Evolutionary conservation across 2,329 filamentous ascomycete species (phyloP), one percentile per base, ranked within the genome.

Genomic region (Arthrobotrys sinensis): DNA sequence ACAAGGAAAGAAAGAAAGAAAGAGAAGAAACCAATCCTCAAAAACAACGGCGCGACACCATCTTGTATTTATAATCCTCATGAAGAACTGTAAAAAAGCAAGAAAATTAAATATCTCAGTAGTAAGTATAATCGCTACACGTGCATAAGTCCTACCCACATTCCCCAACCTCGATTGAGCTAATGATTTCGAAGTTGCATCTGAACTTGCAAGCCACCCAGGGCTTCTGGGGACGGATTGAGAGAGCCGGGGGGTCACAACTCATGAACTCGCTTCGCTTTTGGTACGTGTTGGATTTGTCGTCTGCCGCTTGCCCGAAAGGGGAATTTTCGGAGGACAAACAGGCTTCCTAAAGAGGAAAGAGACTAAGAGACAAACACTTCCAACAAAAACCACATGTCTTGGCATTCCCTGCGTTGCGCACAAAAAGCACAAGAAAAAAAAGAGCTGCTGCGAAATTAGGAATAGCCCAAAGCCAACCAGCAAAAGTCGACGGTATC

Each of bases 391-490:
- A 32, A 67, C 70, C 64, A 76, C 64, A 63, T 62, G 62, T 68
- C 72, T 76, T 76, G 72, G 64, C 65, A 36, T 6, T 24, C 4
- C 12, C 40, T 53, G 73, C n/a, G 73, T 77, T 77, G 73, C 73
- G 66, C 73, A 77, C 73, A 77, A 77, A 77, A 69, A 40, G 52
- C 65, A 46, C 43, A 21, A 48, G 32, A 63, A 50, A 71, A 77
- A 77, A 77, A 77, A 67, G 69, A 77, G 66, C 53, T 67, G 62
- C 73, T 71, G 73, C 73, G 67, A 71, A 77, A 77, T 77, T 77
- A 60, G 73, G 73, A 66, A 71, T 77, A 77, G 73, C 66, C 60
- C 48, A 68, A 43, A 53, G 12, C 45, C 72, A 65, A 43, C 64
- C 46, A 34, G 65, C 52, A 64, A 62, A 52, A 28, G 60, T 66